Base-by-base conservation (phyloP, 148 eudicot species). In the Camellia sinensis region DNA sequence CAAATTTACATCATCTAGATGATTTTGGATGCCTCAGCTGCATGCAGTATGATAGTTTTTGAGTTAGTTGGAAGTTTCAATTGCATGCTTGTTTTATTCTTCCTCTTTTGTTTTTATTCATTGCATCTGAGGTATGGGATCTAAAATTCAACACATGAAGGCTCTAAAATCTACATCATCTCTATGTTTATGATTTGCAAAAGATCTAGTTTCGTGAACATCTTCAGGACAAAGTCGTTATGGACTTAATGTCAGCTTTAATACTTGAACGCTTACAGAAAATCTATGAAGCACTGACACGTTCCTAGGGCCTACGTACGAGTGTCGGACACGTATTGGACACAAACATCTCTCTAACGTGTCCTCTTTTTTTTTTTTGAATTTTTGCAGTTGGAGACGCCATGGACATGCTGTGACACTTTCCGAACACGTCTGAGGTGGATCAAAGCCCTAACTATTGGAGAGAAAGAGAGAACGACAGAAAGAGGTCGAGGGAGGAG, bases 11-110 rank as follows among this genome's bases (percentile, higher is more conserved):
- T 72, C 75, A 72, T 52, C 75, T 45, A 19, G 14, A 52, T 53
- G 29, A 22, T 62, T 62, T 62, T 62, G 48, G 48, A 57, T 29
- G 77, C 65, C 12, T 74, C 22, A 43, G 44, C 77, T 74, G 48
- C 77, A 74, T 29, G 22, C 45, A 37, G 43, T 17, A 22, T 54
- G 54, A 70, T 45, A n/a, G 21, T 70, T n/a, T 21, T 17, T 43
- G 52, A 45, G 52, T 45, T 4, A 66, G 45, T 66, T 11, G 69
- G 41, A 66, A 66, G 44, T 66, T 29, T 7, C 17, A 29, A 66
- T 15, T 15, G 19, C 71, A 67, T 67, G 71, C 50, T 44, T 13
- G 71, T 43, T 67, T 14, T 66, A 13, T 48, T 73, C 60, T 52
- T 29, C 63, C 46, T 29, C 76, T 22, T 53, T 41, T 53, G 62